Base-by-base conservation (phyloP, 2,329 filamentous ascomycete genomes). In the Verticillium albo-atrum region DNA sequence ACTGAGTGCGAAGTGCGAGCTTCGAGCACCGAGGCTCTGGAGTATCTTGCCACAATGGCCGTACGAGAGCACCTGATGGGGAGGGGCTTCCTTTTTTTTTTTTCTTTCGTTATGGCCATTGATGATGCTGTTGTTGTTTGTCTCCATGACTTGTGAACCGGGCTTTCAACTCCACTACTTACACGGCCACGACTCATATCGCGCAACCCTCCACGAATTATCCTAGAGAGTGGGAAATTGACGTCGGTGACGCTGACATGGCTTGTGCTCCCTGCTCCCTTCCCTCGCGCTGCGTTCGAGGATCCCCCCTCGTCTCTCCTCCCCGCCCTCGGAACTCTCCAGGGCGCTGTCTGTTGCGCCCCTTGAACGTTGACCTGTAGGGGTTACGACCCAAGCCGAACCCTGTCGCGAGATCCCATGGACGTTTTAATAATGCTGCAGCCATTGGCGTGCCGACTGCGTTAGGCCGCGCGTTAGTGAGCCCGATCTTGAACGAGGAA, bases 271-370 rank as follows among this genome's bases (percentile, higher is more conserved):
- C 27, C 34, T 15, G 47, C 54, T 20, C 51, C 54, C 50, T 34
- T 57, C 12, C n/a, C 17, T 17, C 30, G 30, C n/a, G 15, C n/a
- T 12, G 34, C 20, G 6, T 7, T 15, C 2, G 20, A 23, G n/a
- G 20, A 9, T 20, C 9, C 17, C 7, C 9, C 42, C n/a, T 17
- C 37, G 3, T 17, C 32, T 20, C 25, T 23, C n/a, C 17, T 42
- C 61, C 58, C 61, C 54, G 60, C 59, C 42, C 47, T 57, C 47
- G 55, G 58, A 61, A 58, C 60, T 57, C 55, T 58, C 55, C 20
- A 58, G 26, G 52, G 34, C 23, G 58, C 53, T 52, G 52, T 50
- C 42, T 23, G 42, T 4, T 50, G 42, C 25, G 14, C 30, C 30
- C 30, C n/a, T n/a, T 32, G 30, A 32, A 32, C 30, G 14, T 32